Evolutionary conservation across 305 asterid genomes (phyloP).

Genomic region (Andrographis paniculata): DNA sequence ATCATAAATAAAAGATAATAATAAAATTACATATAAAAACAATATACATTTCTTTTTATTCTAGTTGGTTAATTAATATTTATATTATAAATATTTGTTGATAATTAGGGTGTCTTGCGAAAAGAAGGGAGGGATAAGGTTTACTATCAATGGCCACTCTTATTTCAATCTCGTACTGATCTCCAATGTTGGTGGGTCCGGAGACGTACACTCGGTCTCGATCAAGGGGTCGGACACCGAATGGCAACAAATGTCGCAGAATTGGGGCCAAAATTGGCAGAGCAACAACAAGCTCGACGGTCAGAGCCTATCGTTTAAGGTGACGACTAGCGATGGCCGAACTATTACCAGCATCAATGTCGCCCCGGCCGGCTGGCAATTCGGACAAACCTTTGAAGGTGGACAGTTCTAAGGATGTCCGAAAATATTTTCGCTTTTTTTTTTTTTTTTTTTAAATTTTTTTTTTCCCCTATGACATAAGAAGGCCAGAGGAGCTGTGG

Average conservation of each 20-base stretch:
- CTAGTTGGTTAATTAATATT: no score
- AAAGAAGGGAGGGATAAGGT: conserved; percentile 39
- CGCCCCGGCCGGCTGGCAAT: conserved; percentile 40
- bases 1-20: no score
- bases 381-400: conserved; percentile 39
- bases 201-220: conserved; percentile 18
- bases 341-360: conserved; percentile 24
- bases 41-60: not conserved
- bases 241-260: conserved; percentile 41
- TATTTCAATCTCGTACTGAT: conserved; percentile 32
- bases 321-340: conserved; percentile 39
- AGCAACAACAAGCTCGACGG: conserved; percentile 31
- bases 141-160: conserved; percentile 34
- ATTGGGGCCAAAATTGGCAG: conserved; percentile 57
- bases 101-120: conserved; percentile 31
- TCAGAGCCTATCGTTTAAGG: conserved; percentile 28
- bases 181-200: conserved; percentile 26
- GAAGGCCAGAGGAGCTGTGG: not conserved
- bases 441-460: no score
- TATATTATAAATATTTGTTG: no score
- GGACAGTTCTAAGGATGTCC: conserved; percentile 22
- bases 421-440: no score
- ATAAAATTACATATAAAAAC: no score
- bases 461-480: no score
- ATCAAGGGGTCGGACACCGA: conserved; percentile 35